A percentile compares a stretch with the other conserved stretches of the same genome.
phyloP scores from a whole-genome alignment of 225 moss, liverwort and hornwort genomes.

The Sphagnum contortum region DNA sequence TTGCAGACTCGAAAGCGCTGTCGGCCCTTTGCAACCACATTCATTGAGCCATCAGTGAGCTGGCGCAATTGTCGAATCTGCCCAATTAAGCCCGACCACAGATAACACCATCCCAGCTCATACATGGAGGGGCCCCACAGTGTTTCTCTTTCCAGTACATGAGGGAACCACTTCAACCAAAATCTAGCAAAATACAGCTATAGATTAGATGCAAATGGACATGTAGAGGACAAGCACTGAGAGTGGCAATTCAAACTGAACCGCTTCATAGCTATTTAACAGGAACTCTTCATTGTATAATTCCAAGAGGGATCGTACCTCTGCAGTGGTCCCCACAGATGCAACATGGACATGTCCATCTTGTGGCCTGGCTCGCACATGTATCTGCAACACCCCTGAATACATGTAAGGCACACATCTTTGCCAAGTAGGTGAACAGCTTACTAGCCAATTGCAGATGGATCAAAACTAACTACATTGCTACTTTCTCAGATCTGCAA shows the following conservation, averaged over 20 bases:
- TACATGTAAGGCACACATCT: too few relatives aligned
- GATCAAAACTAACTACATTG: too few relatives aligned
- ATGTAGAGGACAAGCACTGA: not conserved
- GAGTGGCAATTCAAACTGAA: not conserved
- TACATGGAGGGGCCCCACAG: not conserved
- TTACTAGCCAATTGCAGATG: not conserved
- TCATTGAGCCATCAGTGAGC: constrained; percentile 85
- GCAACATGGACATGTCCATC: constrained; percentile 65
- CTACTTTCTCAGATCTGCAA: too few relatives aligned
- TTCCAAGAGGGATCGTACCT: constrained; percentile 27
- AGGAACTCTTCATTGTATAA: too few relatives aligned
- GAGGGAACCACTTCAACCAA: too few relatives aligned
- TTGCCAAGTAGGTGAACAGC: not conserved
- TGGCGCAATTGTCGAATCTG: constrained; percentile 90
- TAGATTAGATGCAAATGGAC: not conserved
- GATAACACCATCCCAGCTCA: not conserved
- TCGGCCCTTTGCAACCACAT: constrained; percentile 85
- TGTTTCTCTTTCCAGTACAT: too few relatives aligned
- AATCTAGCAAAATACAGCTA: too few relatives aligned
- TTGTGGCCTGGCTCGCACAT: constrained; percentile 53
- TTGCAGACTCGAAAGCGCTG: constrained; percentile 82
- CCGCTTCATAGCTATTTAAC: too few relatives aligned
- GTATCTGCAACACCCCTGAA: constrained; percentile 30
- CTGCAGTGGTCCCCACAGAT: constrained; percentile 93
- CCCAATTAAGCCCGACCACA: not conserved